Percentiles rank a stretch among this genome's conserved stretches.
Conservation (phyloP, 306 rosid genomes). For the Vicia villosa region DNA sequence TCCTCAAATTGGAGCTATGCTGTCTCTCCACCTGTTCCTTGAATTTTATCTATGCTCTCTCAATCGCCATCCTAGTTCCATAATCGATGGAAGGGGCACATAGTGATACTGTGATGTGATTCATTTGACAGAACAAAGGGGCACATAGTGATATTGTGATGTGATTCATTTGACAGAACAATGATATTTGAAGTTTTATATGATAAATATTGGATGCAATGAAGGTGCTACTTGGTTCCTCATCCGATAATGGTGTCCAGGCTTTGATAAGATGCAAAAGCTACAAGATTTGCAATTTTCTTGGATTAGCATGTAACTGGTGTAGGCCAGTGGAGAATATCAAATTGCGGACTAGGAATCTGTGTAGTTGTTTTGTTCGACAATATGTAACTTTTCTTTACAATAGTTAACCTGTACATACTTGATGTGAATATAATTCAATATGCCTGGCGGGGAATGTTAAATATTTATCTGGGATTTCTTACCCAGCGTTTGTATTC, state of each 20-base stretch:
- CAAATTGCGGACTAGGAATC: slow-evolving; percentile 14
- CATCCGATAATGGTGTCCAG: slow-evolving; percentile 1
- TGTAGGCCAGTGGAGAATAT: slow-evolving; percentile 3
- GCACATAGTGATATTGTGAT: background rate
- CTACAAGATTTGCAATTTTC: background rate
- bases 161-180: slow-evolving; percentile 1
- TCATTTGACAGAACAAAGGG: background rate
- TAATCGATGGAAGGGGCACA: background rate
- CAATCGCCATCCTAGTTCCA: slow-evolving; percentile 20
- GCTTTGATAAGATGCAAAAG: slow-evolving; percentile 3
- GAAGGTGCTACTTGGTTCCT: background rate
- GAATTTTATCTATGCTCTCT: slow-evolving; percentile 6
- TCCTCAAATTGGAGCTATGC: slow-evolving; percentile 31
- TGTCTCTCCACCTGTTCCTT: slow-evolving; percentile 4
- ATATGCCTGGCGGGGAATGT: background rate
- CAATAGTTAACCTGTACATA: background rate
- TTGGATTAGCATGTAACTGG: slow-evolving; percentile 18
- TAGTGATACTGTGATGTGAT: background rate
- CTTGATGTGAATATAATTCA: slow-evolving; percentile 30
- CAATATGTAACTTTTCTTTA: slow-evolving; percentile 14
- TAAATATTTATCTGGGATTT: background rate
- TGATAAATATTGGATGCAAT: background rate
- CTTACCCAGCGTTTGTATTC: slow-evolving; percentile 3
- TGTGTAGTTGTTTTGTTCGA: slow-evolving; percentile 14
- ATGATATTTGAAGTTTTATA: background rate